Base-by-base conservation (phyloP, 257 asterid genomes). In the Ehretia macrophylla region DNA sequence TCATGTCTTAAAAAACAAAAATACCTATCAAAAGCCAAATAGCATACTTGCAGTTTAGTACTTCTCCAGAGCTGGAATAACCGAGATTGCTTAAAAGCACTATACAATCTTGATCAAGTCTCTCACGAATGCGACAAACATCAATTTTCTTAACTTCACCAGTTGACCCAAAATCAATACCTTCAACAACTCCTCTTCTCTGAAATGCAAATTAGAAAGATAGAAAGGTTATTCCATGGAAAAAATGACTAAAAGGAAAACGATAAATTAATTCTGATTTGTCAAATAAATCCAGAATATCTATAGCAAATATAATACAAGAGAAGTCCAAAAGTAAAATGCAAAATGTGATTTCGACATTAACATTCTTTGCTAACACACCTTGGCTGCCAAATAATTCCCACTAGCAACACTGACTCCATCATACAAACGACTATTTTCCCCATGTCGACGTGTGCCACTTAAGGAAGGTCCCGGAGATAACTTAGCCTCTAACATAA, bases 131-230 rank as follows among this genome's bases (percentile, higher is more conserved):
- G 70, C 90, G 87, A 71, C 86, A 65, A 67, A 85, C 98, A 42
- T 91, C 95, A 50, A 91, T 76, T 74, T 91, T 91, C 91, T 91
- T 88, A 58, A 91, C 98, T 85, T 82, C 96, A 62, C 98, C 98
- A 13, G 98, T 88, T 49, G 91, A 85, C 17, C 58, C 85, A 79
- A 78, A 88, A 75, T 91, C 98, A 57, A 80, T 70, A 44, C 98
- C 98, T 61, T 79, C 83, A n/a, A 88, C 83, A 17, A 87, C 85
- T 74, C 98, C 96, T 79, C 96, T 88, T 78, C 93, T 85, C 96
- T 87, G 89, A 46, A 60, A 81, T 72, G 63, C 32, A 56, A 69
- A 22, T 58, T 57, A 32, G 51, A 20, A 54, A 59, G 53, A 22
- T 18, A 27, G 18, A 42, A 40, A 38, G 46, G 20, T 64, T 49